Evolutionary conservation across 352 stramenopile species (phyloP).

Genomic region (Phytopythium helicoides): DNA sequence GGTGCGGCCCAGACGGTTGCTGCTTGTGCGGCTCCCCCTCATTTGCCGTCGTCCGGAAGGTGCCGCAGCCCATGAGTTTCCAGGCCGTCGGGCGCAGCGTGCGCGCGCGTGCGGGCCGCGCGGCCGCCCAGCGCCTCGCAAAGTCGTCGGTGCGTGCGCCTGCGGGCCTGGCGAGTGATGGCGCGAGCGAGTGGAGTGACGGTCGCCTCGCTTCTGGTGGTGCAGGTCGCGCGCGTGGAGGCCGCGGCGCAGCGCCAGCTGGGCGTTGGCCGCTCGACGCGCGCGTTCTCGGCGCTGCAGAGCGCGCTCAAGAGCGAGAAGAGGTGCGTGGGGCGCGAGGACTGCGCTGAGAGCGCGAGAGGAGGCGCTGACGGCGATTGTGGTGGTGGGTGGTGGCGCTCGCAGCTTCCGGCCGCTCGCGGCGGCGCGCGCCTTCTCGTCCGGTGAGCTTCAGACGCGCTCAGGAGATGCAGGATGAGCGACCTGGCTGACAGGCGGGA

Average conservation of each 20-base stretch:
- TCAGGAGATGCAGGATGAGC: neutral
- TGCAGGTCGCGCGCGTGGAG: slow-evolving; percentile 11
- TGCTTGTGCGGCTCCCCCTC: neutral
- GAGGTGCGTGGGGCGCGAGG: slow-evolving; percentile 12
- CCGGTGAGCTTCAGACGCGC: slow-evolving; percentile 13
- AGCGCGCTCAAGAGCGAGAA: slow-evolving; percentile 12
- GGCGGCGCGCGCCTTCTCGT: slow-evolving; percentile 41
- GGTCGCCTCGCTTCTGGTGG: neutral
- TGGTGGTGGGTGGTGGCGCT: neutral
- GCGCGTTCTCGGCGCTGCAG: slow-evolving; percentile 30
- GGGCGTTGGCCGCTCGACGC: slow-evolving; percentile 4
- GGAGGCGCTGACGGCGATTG: neutral
- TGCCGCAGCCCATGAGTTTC: slow-evolving; percentile 45
- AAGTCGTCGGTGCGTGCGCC: slow-evolving; percentile 15
- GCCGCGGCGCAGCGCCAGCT: slow-evolving; percentile 7
- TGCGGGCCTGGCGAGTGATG: too few relatives aligned
- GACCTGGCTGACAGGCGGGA: neutral
- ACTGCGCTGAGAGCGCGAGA: neutral
- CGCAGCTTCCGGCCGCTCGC: slow-evolving; percentile 21
- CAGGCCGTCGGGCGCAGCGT: slow-evolving; percentile 37
- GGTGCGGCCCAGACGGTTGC: neutral
- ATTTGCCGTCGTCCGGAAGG: too few relatives aligned
- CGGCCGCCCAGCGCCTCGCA: slow-evolving; percentile 18
- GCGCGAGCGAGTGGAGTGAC: too few relatives aligned
- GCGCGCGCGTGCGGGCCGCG: slow-evolving; percentile 32